Evolutionary conservation across 257 asterid genomes (phyloP), one percentile per base, ranked within the genome.

Genomic region (Lycium barbarum): DNA sequence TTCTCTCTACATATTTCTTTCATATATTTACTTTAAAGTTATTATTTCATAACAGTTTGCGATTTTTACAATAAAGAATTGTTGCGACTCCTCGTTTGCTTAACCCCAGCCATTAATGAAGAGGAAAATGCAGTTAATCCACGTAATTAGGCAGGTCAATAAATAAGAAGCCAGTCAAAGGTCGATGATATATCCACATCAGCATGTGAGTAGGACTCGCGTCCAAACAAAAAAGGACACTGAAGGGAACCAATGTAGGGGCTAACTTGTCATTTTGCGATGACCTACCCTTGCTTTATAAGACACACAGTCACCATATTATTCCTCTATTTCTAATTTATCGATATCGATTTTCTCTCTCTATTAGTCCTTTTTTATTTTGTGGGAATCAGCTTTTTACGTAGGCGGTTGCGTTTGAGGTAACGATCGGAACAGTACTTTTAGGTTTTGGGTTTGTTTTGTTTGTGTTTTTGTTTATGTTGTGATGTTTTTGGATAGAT

Each of bases 141-240:
- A 51, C 63, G 26, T 76, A 4, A 51, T 51, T 2, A 51, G 18
- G 14, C 65, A 26, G 62, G 62, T 74, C 2, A 26, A 26, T 26
- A 26, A 26, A 26, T 13, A 6, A 35, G 3, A 78, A 78, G 63
- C 85, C 88, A 83, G 79, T 86, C 84, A 86, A 86, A 83, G 45
- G 67, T 83, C 53, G 18, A 11, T 13, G 82, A 51, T 40, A 15
- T 59, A 18, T 71, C 88, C 83, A 81, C 51, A 72, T 81, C 78
- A 80, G 53, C 87, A 12, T 43, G 53, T 12, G 35, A 49, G 79
- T 17, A 17, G 65, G 85, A 83, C 11, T 53, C 67, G 22, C 55
- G 51, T 33, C 72, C 58, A 38, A 18, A 66, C 65, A 53, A 6
- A 51, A 51, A 35, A 62, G 65, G 35, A 78, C 57, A 59, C 47